Conservation (phyloP, 768 basidiomycete species). For the Plicaturopsis crispa region DNA sequence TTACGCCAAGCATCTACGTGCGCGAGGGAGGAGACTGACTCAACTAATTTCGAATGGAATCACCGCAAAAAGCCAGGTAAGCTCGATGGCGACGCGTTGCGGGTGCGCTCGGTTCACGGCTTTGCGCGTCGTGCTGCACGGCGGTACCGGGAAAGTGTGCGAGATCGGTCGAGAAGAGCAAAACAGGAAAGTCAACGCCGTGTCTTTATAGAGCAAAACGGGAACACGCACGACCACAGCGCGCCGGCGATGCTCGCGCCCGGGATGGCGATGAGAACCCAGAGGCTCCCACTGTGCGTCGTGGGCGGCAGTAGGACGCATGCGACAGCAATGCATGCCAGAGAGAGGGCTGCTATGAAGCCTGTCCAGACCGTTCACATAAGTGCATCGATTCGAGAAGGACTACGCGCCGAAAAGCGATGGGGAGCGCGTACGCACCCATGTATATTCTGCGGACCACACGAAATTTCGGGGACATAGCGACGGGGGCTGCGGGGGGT, state of each 20-base stretch:
- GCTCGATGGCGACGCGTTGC: slow-evolving; percentile 42
- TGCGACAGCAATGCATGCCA: too few relatives aligned
- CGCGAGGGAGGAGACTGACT: slow-evolving; percentile 10
- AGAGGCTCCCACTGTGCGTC: slow-evolving; percentile 27
- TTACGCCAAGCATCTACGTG: background rate
- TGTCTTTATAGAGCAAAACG: slow-evolving; percentile 12
- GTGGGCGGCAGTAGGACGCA: slow-evolving; percentile 24
- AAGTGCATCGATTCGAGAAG: too few relatives aligned
- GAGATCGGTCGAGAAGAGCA: too few relatives aligned
- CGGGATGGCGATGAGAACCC: slow-evolving; percentile 32
- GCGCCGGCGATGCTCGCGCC: slow-evolving; percentile 12
- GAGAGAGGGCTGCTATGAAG: too few relatives aligned
- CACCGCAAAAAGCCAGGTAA: slow-evolving; percentile 32
- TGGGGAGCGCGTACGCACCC: too few relatives aligned
- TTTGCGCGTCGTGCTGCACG: slow-evolving; percentile 18
- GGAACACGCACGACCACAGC: slow-evolving; percentile 23
- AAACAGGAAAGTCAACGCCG: background rate
- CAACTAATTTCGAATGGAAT: slow-evolving; percentile 46
- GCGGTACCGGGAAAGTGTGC: background rate
- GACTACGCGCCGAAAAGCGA: too few relatives aligned
- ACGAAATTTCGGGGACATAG: too few relatives aligned
- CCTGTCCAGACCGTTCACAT: too few relatives aligned
- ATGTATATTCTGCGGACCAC: too few relatives aligned
- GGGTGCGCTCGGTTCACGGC: slow-evolving; percentile 12
- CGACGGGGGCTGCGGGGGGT: too few relatives aligned